phyloP scores from a whole-genome alignment of 345 rosid genomes.

The Brassica cretica region DNA sequence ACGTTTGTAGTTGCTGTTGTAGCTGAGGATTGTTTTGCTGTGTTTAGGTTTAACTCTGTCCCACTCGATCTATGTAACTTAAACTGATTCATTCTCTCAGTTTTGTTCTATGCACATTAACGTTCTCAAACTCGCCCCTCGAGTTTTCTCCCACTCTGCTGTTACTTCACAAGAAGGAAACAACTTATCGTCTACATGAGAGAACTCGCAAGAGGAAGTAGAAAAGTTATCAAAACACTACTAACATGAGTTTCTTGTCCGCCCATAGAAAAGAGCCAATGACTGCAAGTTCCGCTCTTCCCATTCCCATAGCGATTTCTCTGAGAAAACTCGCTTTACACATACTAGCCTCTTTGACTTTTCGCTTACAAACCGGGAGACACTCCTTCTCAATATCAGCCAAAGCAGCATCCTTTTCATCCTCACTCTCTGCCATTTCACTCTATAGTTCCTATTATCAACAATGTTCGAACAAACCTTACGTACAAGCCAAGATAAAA shows the following conservation, averaged over 20 bases:
- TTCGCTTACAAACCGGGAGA: too few species aligned
- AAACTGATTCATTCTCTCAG: too few species aligned
- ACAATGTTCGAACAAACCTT: not conserved
- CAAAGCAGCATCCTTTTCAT: constrained; percentile 48
- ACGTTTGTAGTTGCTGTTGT: constrained; percentile 20
- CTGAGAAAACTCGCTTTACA: constrained; percentile 45
- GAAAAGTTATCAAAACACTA: constrained; percentile 15
- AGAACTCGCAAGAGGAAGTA: not conserved
- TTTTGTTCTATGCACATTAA: too few species aligned
- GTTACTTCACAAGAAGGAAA: constrained; percentile 33
- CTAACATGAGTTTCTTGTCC: constrained; percentile 40
- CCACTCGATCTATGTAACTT: not conserved
- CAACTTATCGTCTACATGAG: not conserved
- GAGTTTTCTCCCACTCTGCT: constrained; percentile 44
- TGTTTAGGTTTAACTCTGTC: constrained; percentile 6
- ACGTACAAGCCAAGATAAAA: not conserved
- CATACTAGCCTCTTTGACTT: constrained; percentile 50
- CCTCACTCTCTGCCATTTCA: constrained; percentile 59
- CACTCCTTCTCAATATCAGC: too few species aligned
- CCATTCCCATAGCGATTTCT: constrained; percentile 46
- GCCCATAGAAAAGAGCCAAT: too few species aligned
- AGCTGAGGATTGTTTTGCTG: constrained; percentile 13
- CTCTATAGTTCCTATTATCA: constrained; percentile 55
- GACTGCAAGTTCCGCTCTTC: too few species aligned
- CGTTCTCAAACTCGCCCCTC: constrained; percentile 49